Evolutionary conservation across 768 basidiomycete genomes (phyloP).

Genomic region (Tulasnella sp.): DNA sequence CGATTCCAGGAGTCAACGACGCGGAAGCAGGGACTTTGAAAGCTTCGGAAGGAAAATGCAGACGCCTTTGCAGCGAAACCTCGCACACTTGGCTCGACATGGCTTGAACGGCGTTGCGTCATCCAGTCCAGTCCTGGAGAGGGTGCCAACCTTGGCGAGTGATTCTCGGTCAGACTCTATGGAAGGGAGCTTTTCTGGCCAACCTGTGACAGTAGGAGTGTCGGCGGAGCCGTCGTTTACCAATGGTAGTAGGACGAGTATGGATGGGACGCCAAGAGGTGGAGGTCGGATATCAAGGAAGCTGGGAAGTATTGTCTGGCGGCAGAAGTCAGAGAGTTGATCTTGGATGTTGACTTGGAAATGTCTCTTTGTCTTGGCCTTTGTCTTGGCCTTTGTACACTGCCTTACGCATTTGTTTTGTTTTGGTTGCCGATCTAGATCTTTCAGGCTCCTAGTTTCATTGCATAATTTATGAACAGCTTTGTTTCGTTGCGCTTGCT

Average conservation of each 20-base stretch:
- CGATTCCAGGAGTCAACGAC: background rate
- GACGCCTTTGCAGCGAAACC: slow-evolving; percentile 62
- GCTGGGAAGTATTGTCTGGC: slow-evolving; percentile 6
- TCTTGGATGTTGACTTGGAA: no score
- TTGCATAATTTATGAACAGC: no score
- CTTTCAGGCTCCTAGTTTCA: no score
- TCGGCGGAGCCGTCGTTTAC: background rate
- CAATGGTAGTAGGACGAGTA: background rate
- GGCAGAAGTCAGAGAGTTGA: background rate
- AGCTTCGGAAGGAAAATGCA: background rate
- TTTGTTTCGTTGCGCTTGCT: no score
- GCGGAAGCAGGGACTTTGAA: background rate
- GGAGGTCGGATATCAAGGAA: background rate
- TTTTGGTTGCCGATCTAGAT: no score
- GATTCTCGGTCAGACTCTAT: slow-evolving; percentile 15
- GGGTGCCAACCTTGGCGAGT: slow-evolving; percentile 3
- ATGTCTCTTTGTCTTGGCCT: no score
- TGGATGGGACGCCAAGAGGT: background rate
- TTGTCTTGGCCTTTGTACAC: no score
- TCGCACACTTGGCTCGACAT: slow-evolving; percentile 71
- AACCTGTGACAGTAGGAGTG: background rate
- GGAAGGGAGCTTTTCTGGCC: background rate
- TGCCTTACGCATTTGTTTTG: no score
- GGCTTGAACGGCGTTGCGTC: slow-evolving; percentile 75
- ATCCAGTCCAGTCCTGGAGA: slow-evolving; percentile 46